A percentile compares a stretch with the other conserved stretches of the same genome.
Evolutionary conservation across 805 yeast genomes (phyloP).

Genomic region (Candida germanica): DNA sequence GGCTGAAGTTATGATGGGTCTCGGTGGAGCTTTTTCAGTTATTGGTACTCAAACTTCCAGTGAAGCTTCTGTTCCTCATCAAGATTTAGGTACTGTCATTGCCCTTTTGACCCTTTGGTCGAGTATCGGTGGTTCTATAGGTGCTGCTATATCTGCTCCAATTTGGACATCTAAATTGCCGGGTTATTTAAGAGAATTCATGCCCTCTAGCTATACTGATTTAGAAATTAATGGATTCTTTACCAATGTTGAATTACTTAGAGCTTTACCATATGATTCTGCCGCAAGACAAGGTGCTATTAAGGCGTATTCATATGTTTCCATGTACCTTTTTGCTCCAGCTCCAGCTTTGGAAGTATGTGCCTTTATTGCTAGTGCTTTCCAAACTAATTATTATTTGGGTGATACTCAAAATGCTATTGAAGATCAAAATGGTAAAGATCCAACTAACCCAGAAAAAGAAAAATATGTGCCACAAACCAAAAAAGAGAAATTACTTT

Average conservation of each 20-base stretch:
- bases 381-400: constrained; percentile 34
- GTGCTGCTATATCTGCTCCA: constrained; percentile 38
- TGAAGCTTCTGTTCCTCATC: constrained; percentile 42
- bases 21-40: constrained; percentile 39
- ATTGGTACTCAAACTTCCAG: constrained; percentile 36
- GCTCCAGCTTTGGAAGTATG: constrained; percentile 27
- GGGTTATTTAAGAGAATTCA: constrained; percentile 22
- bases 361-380: constrained; percentile 24
- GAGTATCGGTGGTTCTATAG: constrained; percentile 38
- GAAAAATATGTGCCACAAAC: constrained; percentile 5
- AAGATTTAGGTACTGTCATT: constrained; percentile 39
- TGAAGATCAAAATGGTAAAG: constrained; percentile 20
- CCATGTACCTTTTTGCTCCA: constrained; percentile 23
- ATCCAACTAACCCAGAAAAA: constrained; percentile 9
- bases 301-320: constrained; percentile 28
- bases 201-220: constrained; percentile 21
- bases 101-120: constrained; percentile 32
- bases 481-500: constrained; percentile 2
- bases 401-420: constrained; percentile 37
- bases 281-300: constrained; percentile 29
- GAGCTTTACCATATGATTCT: constrained; percentile 22
- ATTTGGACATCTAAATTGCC: constrained; percentile 28
- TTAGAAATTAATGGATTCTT: constrained; percentile 18
- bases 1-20: constrained; percentile 33
- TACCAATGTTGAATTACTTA: constrained; percentile 19